A percentile compares a stretch with the other conserved stretches of the same genome.
These are phyloP conservation scores for Chloris gayana DNA, from an alignment of 176 grass and related monocot genomes.

Conservation along the genomic window DNA sequence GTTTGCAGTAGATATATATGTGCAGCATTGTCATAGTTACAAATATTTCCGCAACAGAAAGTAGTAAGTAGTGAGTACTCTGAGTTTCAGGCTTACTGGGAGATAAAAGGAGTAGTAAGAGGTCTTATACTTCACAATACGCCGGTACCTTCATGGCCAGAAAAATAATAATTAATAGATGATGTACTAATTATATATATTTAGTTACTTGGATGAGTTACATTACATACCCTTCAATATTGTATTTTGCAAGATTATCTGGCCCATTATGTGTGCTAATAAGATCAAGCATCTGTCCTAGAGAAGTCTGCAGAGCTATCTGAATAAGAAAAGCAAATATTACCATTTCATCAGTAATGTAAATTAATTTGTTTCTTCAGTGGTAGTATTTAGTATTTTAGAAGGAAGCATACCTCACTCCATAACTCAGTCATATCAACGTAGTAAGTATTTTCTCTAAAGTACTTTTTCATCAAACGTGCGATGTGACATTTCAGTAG, in stretches of 20 bases:
- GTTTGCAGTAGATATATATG: no score
- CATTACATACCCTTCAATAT: slow-evolving; percentile 49
- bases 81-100: slow-evolving; percentile 44
- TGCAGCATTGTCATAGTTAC: background rate
- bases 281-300: slow-evolving; percentile 72
- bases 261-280: slow-evolving; percentile 50
- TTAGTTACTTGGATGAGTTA: background rate
- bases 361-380: background rate
- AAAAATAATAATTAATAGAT: background rate
- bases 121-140: slow-evolving; percentile 70
- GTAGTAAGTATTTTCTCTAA: slow-evolving; percentile 50
- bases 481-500: slow-evolving; percentile 52
- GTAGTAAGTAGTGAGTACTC: background rate
- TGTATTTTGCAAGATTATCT: slow-evolving; percentile 51
- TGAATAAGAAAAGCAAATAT: slow-evolving; percentile 26
- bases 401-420: slow-evolving; percentile 38
- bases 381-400: background rate
- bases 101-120: slow-evolving; percentile 73
- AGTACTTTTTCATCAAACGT: slow-evolving; percentile 47
- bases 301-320: slow-evolving; percentile 55
- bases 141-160: slow-evolving; percentile 43
- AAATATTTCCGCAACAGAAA: background rate
- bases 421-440: slow-evolving; percentile 51
- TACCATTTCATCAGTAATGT: background rate
- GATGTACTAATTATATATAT: background rate